Percentiles rank a stretch among this genome's conserved stretches.
Conservation (phyloP, 2,329 filamentous ascomycete species). For the Anthostomella pinea region DNA sequence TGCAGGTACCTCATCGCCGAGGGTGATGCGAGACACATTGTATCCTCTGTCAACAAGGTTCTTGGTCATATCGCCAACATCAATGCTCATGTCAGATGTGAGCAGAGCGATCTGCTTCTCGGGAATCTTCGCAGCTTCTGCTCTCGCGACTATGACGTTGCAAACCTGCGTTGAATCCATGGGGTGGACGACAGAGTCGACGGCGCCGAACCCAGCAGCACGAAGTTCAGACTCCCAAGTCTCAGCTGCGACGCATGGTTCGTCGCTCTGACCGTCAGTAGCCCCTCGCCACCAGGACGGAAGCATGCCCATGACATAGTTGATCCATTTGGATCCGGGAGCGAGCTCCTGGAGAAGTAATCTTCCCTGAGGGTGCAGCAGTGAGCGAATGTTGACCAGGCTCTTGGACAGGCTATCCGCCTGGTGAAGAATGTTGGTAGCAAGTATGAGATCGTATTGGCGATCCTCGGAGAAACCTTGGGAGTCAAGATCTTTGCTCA, state of each 20-base stretch:
- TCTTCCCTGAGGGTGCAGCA: no score
- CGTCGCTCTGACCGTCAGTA: conserved; percentile 22
- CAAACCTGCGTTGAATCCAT: background rate
- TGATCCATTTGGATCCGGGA: conserved; percentile 23
- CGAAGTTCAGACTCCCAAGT: conserved; percentile 28
- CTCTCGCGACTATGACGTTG: conserved; percentile 9
- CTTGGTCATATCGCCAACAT: conserved; percentile 1
- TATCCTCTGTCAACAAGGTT: conserved; percentile 16
- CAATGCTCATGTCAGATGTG: conserved; percentile 1
- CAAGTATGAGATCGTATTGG: no score
- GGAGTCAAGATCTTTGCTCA: no score
- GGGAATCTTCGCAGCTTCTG: background rate
- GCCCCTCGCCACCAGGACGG: conserved; percentile 36
- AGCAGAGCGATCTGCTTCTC: conserved; percentile 11
- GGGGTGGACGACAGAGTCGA: no score
- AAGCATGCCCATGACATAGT: conserved; percentile 30
- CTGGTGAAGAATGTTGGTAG: no score
- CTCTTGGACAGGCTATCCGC: no score
- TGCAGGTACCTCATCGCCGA: conserved; percentile 13
- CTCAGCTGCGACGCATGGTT: conserved; percentile 24
- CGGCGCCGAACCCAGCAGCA: conserved; percentile 23
- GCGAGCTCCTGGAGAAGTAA: conserved; percentile 28
- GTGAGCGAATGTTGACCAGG: no score
- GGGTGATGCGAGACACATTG: conserved; percentile 10
- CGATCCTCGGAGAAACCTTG: no score